Evolutionary conservation across 2,329 filamentous ascomycete genomes (phyloP).

Genomic region (Aureobasidium sp.): DNA sequence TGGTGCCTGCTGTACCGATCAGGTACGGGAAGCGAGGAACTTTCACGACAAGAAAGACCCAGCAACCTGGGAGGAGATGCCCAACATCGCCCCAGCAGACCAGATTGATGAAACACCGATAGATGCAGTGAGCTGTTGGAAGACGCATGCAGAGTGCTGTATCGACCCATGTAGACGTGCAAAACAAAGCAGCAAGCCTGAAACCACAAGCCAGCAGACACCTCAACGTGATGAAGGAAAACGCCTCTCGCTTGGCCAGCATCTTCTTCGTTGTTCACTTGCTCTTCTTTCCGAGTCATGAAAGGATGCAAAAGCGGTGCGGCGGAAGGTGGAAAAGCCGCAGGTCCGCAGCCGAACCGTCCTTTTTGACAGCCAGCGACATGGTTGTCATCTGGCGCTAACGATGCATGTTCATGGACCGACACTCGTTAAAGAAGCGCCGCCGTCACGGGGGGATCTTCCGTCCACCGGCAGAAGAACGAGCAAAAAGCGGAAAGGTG

Average conservation of each 20-base stretch:
- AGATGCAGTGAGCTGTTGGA: neutral
- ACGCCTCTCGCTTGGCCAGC: neutral
- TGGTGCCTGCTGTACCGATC: neutral
- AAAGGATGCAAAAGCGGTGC: too few relatives aligned
- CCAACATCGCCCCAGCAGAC: conserved; percentile 4
- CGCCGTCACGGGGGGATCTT: neutral
- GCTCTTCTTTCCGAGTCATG: neutral
- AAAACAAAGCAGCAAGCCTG: neutral
- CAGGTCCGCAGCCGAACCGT: conserved; percentile 4
- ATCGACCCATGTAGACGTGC: neutral
- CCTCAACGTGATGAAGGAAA: neutral
- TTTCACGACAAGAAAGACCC: conserved; percentile 1
- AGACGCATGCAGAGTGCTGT: conserved; percentile 3
- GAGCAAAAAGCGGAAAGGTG: neutral
- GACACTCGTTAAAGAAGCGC: neutral
- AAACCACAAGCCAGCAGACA: neutral
- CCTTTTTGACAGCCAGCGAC: neutral
- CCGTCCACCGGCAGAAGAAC: neutral
- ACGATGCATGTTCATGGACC: neutral
- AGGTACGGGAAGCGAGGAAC: conserved; percentile 7
- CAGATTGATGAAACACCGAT: conserved; percentile 4
- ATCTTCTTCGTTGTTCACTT: neutral
- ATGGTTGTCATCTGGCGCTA: conserved; percentile 1
- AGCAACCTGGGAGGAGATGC: conserved; percentile 5
- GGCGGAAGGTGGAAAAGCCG: neutral